Conservation (phyloP, 768 basidiomycete species). For the Myochromella boudieri region DNA sequence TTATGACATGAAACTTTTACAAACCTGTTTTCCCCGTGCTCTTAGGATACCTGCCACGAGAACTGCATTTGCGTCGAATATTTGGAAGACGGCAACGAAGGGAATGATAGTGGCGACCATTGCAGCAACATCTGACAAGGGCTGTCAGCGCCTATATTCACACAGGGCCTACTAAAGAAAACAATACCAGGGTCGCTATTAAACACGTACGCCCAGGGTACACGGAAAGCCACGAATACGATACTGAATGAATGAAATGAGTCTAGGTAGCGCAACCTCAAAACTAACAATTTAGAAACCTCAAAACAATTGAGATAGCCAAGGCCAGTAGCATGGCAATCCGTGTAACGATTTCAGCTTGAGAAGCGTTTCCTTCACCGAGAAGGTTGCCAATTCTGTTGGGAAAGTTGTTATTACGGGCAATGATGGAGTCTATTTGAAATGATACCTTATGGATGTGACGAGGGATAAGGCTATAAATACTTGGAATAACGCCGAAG, state of each 20-base stretch:
- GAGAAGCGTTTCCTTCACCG: slow-evolving; percentile 72
- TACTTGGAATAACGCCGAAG: background rate
- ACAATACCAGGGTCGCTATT: slow-evolving; percentile 57
- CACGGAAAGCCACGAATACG: slow-evolving; percentile 60
- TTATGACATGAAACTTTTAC: no score
- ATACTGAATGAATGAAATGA: slow-evolving; percentile 31
- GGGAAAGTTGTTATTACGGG: no score
- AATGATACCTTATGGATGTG: no score
- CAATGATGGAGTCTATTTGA: no score
- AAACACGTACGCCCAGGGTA: slow-evolving; percentile 73
- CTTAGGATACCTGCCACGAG: slow-evolving; percentile 79
- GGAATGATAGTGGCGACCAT: slow-evolving; percentile 73
- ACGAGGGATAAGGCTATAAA: background rate
- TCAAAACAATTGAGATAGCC: slow-evolving; percentile 61
- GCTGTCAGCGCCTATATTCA: background rate
- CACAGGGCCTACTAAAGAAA: background rate
- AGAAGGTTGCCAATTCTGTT: slow-evolving; percentile 84
- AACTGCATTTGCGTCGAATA: slow-evolving; percentile 76
- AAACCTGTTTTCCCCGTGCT: slow-evolving; percentile 79
- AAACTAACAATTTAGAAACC: slow-evolving; percentile 37
- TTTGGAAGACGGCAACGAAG: slow-evolving; percentile 76
- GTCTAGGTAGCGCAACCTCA: background rate
- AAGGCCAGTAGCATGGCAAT: slow-evolving; percentile 68
- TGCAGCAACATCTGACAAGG: slow-evolving; percentile 45
- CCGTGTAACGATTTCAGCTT: slow-evolving; percentile 68